Conservation (phyloP, 73 alveolate genomes). For the Loxodes magnus region DNA sequence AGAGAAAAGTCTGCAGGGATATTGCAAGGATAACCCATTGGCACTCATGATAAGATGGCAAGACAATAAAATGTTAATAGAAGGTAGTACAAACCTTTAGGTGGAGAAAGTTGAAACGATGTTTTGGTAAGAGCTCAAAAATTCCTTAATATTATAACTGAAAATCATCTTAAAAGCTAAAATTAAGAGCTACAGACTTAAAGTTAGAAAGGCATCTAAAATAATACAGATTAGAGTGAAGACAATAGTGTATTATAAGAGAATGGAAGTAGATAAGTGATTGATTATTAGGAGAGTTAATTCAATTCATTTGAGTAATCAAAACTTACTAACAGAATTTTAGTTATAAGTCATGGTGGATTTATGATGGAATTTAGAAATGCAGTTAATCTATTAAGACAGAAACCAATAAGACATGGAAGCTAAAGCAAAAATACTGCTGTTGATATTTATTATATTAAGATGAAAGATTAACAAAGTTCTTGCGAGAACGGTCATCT, state of each 20-base stretch:
- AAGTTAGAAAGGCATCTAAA: too few relatives aligned
- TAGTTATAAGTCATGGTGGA: conserved; percentile 58
- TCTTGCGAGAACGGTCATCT: too few relatives aligned
- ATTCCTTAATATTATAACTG: conserved; percentile 7
- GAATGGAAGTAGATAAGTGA: too few relatives aligned
- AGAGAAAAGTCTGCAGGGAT: conserved; percentile 59
- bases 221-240: too few relatives aligned
- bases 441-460: too few relatives aligned
- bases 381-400: conserved; percentile 13
- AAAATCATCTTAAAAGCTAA: neutral
- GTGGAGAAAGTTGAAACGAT: conserved; percentile 56
- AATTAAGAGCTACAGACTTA: too few relatives aligned
- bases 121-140: conserved; percentile 31
- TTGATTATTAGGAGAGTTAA: too few relatives aligned
- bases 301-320: too few relatives aligned
- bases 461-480: too few relatives aligned
- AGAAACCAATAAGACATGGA: conserved; percentile 11
- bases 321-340: conserved; percentile 1
- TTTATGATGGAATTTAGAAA: conserved; percentile 51
- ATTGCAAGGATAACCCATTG: conserved; percentile 46
- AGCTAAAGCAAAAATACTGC: conserved; percentile 26
- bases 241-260: too few relatives aligned
- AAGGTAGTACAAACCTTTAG: conserved; percentile 39
- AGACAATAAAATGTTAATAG: conserved; percentile 12
- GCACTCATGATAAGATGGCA: conserved; percentile 21